Conservation (phyloP, 1,139 yeast genomes). For the Yamadazyma jaroonii region DNA sequence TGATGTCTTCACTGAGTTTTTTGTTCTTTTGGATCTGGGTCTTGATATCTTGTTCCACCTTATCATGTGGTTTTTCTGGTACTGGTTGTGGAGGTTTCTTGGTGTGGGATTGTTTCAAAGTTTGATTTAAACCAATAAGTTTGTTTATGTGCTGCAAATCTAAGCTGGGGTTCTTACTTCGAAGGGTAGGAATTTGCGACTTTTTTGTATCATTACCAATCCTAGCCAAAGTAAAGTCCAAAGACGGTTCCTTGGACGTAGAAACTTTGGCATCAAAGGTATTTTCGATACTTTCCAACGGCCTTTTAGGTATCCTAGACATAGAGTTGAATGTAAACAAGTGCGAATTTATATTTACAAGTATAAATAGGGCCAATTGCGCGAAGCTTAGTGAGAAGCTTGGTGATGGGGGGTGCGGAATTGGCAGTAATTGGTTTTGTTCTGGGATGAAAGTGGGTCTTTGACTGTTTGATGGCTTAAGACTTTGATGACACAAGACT, state of each 20-base stretch:
- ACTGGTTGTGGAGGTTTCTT: background rate
- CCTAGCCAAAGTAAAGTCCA: slow-evolving; percentile 6
- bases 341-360: slow-evolving; percentile 8
- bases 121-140: slow-evolving; percentile 13
- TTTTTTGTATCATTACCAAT: slow-evolving; percentile 2
- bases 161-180: slow-evolving; percentile 9
- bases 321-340: slow-evolving; percentile 8
- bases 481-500: too few relatives aligned
- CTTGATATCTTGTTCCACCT: slow-evolving; percentile 6
- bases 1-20: slow-evolving; percentile 16
- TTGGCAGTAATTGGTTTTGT: too few relatives aligned
- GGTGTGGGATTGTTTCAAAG: background rate
- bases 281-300: slow-evolving; percentile 10
- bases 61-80: background rate
- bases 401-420: too few relatives aligned
- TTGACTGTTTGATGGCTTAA: too few relatives aligned
- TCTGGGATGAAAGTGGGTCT: too few relatives aligned
- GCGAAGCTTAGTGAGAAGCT: too few relatives aligned
- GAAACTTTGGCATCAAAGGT: slow-evolving; percentile 4
- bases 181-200: slow-evolving; percentile 1
- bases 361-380: slow-evolving; percentile 2
- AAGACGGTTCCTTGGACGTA: background rate
- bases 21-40: slow-evolving; percentile 5
- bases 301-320: slow-evolving; percentile 9
- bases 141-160: slow-evolving; percentile 13